Conservation (phyloP, 768 basidiomycete genomes). For the Auricularia heimuer region DNA sequence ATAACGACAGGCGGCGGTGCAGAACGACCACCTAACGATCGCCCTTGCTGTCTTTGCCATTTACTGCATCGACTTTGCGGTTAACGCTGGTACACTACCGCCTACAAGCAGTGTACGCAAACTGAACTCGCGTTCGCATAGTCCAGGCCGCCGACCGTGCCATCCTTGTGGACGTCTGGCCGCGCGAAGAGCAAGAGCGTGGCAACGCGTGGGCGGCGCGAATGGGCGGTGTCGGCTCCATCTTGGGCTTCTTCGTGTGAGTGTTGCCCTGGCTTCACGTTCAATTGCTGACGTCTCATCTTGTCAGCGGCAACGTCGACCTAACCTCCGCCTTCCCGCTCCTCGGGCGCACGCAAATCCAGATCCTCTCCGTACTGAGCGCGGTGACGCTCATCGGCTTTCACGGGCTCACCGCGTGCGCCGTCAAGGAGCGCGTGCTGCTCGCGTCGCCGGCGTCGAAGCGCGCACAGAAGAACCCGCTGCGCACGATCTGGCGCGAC, state of each 20-base stretch:
- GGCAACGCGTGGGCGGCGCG: conserved; percentile 94
- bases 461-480: conserved; percentile 15
- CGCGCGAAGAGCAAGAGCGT: conserved; percentile 60
- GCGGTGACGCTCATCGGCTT: conserved; percentile 47
- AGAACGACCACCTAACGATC: conserved; percentile 64
- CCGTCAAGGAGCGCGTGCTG: conserved; percentile 68
- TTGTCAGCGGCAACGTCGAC: conserved; percentile 65
- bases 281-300: neutral
- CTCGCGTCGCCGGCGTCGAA: conserved; percentile 28
- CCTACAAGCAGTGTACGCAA: conserved; percentile 3
- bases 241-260: conserved; percentile 82
- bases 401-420: neutral
- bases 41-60: conserved; percentile 66
- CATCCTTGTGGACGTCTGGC: conserved; percentile 76
- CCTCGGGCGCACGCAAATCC: conserved; percentile 68
- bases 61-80: conserved; percentile 56
- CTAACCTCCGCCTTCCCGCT: conserved; percentile 61
- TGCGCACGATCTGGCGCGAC: conserved; percentile 63
- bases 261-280: conserved; percentile 20
- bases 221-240: conserved; percentile 83
- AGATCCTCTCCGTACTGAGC: conserved; percentile 72
- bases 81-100: conserved; percentile 38
- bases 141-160: conserved; percentile 89
- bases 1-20: neutral
- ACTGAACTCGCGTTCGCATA: conserved; percentile 17